Evolutionary conservation across 768 basidiomycete genomes (phyloP), one percentile per base, ranked within the genome.

Genomic region (Lactifluus hygrophoroides): DNA sequence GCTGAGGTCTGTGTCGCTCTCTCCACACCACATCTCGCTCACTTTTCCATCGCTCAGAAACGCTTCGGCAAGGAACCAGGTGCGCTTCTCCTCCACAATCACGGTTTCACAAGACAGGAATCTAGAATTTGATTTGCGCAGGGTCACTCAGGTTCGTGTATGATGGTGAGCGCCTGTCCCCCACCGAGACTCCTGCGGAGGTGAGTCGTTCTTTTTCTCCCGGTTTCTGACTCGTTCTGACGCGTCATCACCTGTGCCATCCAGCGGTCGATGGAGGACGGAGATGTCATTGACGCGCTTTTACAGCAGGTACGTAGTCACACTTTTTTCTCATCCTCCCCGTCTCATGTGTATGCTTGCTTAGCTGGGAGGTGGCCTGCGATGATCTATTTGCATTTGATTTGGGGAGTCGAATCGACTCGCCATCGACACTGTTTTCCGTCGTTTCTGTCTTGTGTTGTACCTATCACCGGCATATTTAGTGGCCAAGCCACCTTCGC

Each of bases 21-120:
- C 21, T 49, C 25, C n/a, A 3, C 9, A 21, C 30, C 3, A n/a
- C 28, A 25, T 1, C 28, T 19, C 35, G 17, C 52, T 40, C 27
- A 40, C 9, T 3, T 28, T 21, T 21, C 3, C 32, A 2, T 32
- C 9, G 10, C 3, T 10, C 34, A 63, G 62, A 60, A 63, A 51
- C 58, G 58, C 11, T 63, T 63, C 19, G 53, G 45, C 9, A 63
- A 63, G 42, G 62, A 63, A 27, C 62, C 58, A 38, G 58, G 62
- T 63, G 45, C 58, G 58, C 58, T 28, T 9, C 25, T 28, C 13
- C 25, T 51, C 43, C 17, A 38, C 38, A 25, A 4, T 27, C 3
- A 13, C 47, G n/a, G 16, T 17, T 37, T 27, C 9, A 17, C 44
- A 37, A 38, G 45, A 28, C 32, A 32, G 47, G 28, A 40, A n/a